Percentiles rank a stretch among this genome's conserved stretches.
Evolutionary conservation across 169 alveolate genomes (phyloP).

Genomic region (Cryptosporidium bovis): DNA sequence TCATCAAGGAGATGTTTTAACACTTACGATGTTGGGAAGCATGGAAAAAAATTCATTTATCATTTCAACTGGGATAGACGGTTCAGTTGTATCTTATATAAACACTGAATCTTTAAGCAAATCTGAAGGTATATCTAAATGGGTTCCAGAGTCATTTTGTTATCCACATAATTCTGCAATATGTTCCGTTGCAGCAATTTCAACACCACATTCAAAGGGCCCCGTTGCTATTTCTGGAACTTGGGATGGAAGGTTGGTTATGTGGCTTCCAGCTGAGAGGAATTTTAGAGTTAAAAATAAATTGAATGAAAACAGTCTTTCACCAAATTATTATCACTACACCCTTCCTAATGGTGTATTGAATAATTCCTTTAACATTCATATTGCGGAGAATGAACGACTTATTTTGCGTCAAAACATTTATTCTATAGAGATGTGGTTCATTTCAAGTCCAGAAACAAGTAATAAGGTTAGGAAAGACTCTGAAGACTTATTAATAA

Average conservation of each 20-base stretch:
- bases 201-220: slow-evolving; percentile 33
- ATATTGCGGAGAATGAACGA: slow-evolving; percentile 50
- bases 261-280: slow-evolving; percentile 50
- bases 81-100: slow-evolving; percentile 60
- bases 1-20: slow-evolving; percentile 59
- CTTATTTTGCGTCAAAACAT: slow-evolving; percentile 28
- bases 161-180: slow-evolving; percentile 30
- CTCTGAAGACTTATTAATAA: neutral
- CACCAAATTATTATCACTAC: slow-evolving; percentile 4
- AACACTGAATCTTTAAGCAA: neutral
- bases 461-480: neutral
- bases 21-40: slow-evolving; percentile 27
- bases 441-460: slow-evolving; percentile 24
- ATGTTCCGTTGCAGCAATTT: slow-evolving; percentile 35
- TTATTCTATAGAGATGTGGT: slow-evolving; percentile 42
- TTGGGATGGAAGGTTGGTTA: slow-evolving; percentile 64
- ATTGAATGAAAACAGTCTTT: neutral
- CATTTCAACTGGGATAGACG: slow-evolving; percentile 69
- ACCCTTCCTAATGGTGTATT: slow-evolving; percentile 35
- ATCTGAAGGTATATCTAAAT: neutral
- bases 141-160: slow-evolving; percentile 58
- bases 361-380: slow-evolving; percentile 4
- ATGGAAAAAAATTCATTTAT: neutral
- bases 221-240: slow-evolving; percentile 58
- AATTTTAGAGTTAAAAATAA: neutral